A percentile compares a stretch with the other conserved stretches of the same genome.
These are phyloP conservation scores for Paraphoma chrysanthemicola DNA, from an alignment of 2,329 filamentous ascomycete species.

Conservation along the genomic window DNA sequence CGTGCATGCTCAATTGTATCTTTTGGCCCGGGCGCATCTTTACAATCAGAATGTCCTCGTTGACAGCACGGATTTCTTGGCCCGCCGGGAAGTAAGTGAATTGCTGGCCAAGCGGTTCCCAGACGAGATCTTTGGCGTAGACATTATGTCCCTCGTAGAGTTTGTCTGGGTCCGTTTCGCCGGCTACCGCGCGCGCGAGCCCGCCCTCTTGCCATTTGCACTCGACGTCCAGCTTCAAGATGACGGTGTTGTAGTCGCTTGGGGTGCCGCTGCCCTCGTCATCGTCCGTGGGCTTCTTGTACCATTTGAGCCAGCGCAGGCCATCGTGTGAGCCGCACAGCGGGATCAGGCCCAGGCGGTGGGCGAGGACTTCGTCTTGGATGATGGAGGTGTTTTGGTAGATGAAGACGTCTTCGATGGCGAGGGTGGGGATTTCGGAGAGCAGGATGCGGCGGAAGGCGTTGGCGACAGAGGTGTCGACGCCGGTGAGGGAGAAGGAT, in stretches of 20 bases:
- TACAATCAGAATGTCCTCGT: slow-evolving; percentile 92
- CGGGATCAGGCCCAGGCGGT: slow-evolving; percentile 88
- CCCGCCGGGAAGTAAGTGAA: slow-evolving; percentile 47
- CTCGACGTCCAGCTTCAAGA: slow-evolving; percentile 76
- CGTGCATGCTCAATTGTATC: slow-evolving; percentile 87
- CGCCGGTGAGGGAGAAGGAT: slow-evolving; percentile 87
- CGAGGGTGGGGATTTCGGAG: slow-evolving; percentile 90
- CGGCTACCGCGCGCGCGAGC: slow-evolving; percentile 63
- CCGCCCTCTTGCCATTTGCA: slow-evolving; percentile 79
- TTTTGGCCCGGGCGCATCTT: slow-evolving; percentile 92
- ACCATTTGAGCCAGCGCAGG: slow-evolving; percentile 83
- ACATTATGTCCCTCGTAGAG: slow-evolving; percentile 83
- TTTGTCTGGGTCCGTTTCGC: slow-evolving; percentile 81
- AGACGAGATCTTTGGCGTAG: slow-evolving; percentile 67
- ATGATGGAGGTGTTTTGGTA: slow-evolving; percentile 98
- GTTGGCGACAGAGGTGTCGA: slow-evolving; percentile 94
- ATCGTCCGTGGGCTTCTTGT: slow-evolving; percentile 70
- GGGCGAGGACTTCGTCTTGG: slow-evolving; percentile 94
- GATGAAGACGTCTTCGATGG: slow-evolving; percentile 92
- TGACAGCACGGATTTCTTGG: slow-evolving; percentile 75
- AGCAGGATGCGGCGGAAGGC: slow-evolving; percentile 97
- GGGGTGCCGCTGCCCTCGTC: slow-evolving; percentile 50
- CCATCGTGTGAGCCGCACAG: slow-evolving; percentile 81
- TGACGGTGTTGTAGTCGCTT: slow-evolving; percentile 86
- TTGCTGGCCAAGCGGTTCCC: slow-evolving; percentile 73